These are phyloP conservation scores for Fusarium drepaniforme DNA, from an alignment of 2,329 filamentous ascomycete genomes.

Conservation along the genomic window DNA sequence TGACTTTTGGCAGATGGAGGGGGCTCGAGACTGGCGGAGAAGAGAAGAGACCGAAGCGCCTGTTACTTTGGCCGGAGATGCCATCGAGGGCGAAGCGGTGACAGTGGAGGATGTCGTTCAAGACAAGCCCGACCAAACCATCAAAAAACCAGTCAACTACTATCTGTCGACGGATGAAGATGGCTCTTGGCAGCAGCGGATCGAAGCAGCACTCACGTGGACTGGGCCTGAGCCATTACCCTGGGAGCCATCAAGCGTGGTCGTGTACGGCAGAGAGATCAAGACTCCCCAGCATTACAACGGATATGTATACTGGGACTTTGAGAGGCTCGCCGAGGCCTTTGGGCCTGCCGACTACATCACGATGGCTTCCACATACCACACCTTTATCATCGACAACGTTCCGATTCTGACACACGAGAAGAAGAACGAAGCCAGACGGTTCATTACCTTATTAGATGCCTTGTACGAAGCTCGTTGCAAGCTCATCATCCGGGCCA, in stretches of 20 bases:
- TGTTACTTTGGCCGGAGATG: not conserved
- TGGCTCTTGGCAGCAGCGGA: slow-evolving; percentile 43
- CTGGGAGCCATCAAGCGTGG: slow-evolving; percentile 59
- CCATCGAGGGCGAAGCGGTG: not conserved
- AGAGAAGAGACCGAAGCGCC: slow-evolving; percentile 55
- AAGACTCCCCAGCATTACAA: slow-evolving; percentile 68
- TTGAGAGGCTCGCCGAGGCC: slow-evolving; percentile 73
- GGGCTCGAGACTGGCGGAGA: slow-evolving; percentile 77
- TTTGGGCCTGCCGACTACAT: slow-evolving; percentile 88
- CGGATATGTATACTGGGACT: slow-evolving; percentile 74
- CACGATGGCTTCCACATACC: slow-evolving; percentile 82
- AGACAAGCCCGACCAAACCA: slow-evolving; percentile 27
- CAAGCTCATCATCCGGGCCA: slow-evolving; percentile 77
- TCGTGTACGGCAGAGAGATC: slow-evolving; percentile 74
- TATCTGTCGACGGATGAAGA: slow-evolving; percentile 44
- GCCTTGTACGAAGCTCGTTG: slow-evolving; percentile 86
- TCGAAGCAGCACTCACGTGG: slow-evolving; percentile 43
- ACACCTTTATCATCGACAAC: slow-evolving; percentile 80
- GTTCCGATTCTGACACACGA: slow-evolving; percentile 75
- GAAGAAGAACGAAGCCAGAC: slow-evolving; percentile 84
- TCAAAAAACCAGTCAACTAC: slow-evolving; percentile 48
- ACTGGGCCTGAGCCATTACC: slow-evolving; percentile 33
- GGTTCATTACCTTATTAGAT: slow-evolving; percentile 85
- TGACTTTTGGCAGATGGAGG: slow-evolving; percentile 88
- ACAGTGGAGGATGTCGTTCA: slow-evolving; percentile 9